Conservation (phyloP, 768 basidiomycete genomes). For the Kwoniella sp. region DNA sequence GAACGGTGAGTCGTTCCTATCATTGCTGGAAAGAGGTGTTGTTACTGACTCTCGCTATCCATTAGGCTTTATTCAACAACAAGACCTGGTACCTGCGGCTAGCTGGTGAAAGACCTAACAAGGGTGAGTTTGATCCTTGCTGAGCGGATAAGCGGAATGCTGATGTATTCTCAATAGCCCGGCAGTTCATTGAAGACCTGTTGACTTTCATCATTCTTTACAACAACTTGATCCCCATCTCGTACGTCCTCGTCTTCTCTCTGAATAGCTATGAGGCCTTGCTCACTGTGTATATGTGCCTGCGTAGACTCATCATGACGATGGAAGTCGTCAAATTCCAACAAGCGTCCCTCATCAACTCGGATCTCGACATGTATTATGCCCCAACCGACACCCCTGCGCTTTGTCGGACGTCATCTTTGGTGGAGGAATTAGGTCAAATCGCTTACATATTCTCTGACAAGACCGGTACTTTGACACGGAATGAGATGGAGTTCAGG, state of each 20-base stretch:
- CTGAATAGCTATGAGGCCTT: no score
- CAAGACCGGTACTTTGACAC: slow-evolving; percentile 74
- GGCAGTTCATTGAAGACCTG: slow-evolving; percentile 27
- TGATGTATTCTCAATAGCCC: slow-evolving; percentile 6
- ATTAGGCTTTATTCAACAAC: slow-evolving; percentile 20
- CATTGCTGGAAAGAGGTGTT: background rate
- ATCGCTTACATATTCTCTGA: slow-evolving; percentile 62
- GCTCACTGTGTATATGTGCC: no score
- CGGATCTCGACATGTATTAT: slow-evolving; percentile 98
- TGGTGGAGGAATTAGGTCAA: slow-evolving; percentile 97
- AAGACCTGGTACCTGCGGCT: slow-evolving; percentile 57
- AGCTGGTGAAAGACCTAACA: slow-evolving; percentile 56
- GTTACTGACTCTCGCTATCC: background rate
- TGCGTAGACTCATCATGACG: slow-evolving; percentile 87
- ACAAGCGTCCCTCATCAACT: slow-evolving; percentile 95
- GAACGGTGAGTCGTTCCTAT: slow-evolving; percentile 58
- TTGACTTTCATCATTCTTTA: slow-evolving; percentile 85
- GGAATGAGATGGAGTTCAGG: slow-evolving; percentile 98
- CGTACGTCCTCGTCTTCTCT: slow-evolving; percentile 57
- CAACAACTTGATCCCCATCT: slow-evolving; percentile 98
- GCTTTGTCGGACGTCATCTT: slow-evolving; percentile 92
- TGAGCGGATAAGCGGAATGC: background rate
- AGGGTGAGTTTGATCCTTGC: slow-evolving; percentile 59
- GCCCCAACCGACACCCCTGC: slow-evolving; percentile 92
- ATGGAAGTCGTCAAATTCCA: slow-evolving; percentile 99